Conservation (phyloP, 805 yeast genomes). For the Saturnispora hagleri region DNA sequence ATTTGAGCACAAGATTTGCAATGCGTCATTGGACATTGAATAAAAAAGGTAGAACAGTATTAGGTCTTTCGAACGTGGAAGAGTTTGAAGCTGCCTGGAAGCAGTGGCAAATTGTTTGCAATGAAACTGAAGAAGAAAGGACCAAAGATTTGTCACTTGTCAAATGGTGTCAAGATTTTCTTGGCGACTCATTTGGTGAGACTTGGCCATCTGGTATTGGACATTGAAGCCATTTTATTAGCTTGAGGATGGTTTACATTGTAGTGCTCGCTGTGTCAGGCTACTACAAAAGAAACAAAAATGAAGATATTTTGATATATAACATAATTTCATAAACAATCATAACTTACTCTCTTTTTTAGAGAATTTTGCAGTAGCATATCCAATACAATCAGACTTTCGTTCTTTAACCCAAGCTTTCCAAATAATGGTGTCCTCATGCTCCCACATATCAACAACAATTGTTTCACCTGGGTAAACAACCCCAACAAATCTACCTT, state of each 20-base stretch:
- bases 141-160: conserved; percentile 36
- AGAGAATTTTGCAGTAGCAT: conserved; percentile 64
- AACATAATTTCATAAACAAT: neutral
- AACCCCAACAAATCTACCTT: conserved; percentile 82
- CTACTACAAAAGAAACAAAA: neutral
- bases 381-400: conserved; percentile 59
- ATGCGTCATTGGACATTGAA: conserved; percentile 43
- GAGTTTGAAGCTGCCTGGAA: conserved; percentile 59
- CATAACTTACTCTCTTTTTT: conserved; percentile 4
- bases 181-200: conserved; percentile 52
- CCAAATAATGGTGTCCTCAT: conserved; percentile 59
- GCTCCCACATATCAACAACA: conserved; percentile 76
- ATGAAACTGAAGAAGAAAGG: conserved; percentile 24
- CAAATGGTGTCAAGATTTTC: conserved; percentile 32
- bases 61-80: conserved; percentile 60
- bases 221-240: neutral
- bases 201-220: conserved; percentile 44
- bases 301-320: neutral
- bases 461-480: conserved; percentile 94
- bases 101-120: conserved; percentile 43
- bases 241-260: neutral
- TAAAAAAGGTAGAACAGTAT: conserved; percentile 50
- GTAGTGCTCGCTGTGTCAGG: neutral
- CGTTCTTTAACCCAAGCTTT: conserved; percentile 72
- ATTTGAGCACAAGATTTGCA: conserved; percentile 71